Conservation (phyloP, 2,329 filamentous ascomycete species). For the Coleophoma crateriformis region DNA sequence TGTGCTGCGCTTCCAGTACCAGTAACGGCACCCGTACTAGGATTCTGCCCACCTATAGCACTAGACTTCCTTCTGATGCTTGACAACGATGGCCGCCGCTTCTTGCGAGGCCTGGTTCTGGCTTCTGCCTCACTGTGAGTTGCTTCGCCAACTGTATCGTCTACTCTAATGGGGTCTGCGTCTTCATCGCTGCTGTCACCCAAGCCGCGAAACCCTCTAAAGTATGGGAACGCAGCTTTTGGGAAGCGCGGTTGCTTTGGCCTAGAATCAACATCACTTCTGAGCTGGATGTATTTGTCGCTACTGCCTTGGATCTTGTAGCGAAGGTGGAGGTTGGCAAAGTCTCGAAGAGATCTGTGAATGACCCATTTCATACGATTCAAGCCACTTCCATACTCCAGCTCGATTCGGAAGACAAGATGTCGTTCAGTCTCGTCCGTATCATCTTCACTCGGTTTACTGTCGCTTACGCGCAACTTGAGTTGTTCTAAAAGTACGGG, state of each 20-base stretch:
- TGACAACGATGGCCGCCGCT: slow-evolving; percentile 43
- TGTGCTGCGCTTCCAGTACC: slow-evolving; percentile 37
- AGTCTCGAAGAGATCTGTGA: slow-evolving; percentile 79
- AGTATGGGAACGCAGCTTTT: slow-evolving; percentile 80
- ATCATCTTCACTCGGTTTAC: slow-evolving; percentile 55
- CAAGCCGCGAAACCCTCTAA: slow-evolving; percentile 73
- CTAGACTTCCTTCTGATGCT: slow-evolving; percentile 45
- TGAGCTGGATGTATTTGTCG: slow-evolving; percentile 72
- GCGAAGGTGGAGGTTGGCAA: slow-evolving; percentile 86
- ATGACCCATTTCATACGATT: slow-evolving; percentile 97
- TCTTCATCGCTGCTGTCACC: slow-evolving; percentile 72
- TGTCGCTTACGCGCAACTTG: slow-evolving; percentile 81
- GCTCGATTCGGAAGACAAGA: slow-evolving; percentile 81
- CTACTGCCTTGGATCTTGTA: slow-evolving; percentile 86
- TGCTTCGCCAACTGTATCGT: slow-evolving; percentile 51
- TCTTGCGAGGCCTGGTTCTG: slow-evolving; percentile 40
- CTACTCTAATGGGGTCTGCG: slow-evolving; percentile 24
- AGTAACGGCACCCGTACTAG: slow-evolving; percentile 21
- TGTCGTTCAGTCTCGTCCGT: slow-evolving; percentile 56
- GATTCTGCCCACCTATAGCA: slow-evolving; percentile 12
- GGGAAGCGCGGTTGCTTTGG: slow-evolving; percentile 89
- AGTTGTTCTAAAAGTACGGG: slow-evolving; percentile 93
- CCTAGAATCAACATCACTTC: slow-evolving; percentile 57
- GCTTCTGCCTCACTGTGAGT: slow-evolving; percentile 66
- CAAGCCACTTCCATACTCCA: slow-evolving; percentile 93